These are phyloP conservation scores for Akanthomyces dipterigenus DNA, from an alignment of 2,329 filamentous ascomycete genomes.

Conservation along the genomic window DNA sequence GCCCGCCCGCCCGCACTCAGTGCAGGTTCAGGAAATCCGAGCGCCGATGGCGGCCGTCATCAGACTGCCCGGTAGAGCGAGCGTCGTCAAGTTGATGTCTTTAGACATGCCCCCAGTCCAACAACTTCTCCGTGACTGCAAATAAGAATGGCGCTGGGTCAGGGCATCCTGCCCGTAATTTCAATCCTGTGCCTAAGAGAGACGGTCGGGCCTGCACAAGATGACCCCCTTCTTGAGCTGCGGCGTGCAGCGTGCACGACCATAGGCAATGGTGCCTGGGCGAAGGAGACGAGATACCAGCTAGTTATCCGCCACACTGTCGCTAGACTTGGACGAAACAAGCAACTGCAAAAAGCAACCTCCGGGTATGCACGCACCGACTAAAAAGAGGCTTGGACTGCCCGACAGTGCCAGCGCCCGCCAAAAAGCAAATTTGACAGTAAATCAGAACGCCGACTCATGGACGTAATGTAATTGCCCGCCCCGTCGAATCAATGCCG, in stretches of 20 bases:
- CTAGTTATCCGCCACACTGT: background rate
- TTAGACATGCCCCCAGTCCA: background rate
- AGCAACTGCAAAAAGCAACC: background rate
- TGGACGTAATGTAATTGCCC: background rate
- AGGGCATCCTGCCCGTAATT: background rate
- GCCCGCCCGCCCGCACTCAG: background rate
- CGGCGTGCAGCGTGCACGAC: no score
- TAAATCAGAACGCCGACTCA: background rate
- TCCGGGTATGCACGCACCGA: background rate
- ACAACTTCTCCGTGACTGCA: background rate
- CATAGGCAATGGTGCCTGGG: background rate
- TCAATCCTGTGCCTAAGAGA: background rate
- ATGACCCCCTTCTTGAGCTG: background rate
- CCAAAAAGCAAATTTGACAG: background rate
- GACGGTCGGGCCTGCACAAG: background rate
- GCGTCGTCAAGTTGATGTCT: background rate
- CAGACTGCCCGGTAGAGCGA: background rate
- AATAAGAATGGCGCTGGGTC: background rate
- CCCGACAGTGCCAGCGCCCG: background rate
- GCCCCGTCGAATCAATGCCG: background rate
- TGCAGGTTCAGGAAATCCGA: background rate
- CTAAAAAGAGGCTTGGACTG: background rate
- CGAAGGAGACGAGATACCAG: background rate
- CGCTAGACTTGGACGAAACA: background rate
- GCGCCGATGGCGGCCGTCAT: background rate